Percentiles rank a stretch among this genome's conserved stretches.
Evolutionary conservation across 768 basidiomycete species (phyloP).

Genomic region (Leccinum broughii): DNA sequence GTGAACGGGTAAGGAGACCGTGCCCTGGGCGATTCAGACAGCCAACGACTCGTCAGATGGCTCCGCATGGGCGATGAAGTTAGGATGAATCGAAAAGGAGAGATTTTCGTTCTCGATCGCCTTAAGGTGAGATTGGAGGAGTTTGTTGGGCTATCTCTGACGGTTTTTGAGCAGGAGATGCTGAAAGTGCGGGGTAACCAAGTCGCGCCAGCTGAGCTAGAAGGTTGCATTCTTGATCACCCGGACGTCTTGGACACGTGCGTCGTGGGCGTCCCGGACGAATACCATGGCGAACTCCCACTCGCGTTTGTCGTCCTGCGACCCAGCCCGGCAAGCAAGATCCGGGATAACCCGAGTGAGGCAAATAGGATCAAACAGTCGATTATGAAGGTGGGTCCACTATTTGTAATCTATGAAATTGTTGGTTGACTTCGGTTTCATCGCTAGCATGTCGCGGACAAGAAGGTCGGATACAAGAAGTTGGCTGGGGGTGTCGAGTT

Average conservation of each 20-base stretch:
- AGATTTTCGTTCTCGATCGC: slow-evolving; percentile 71
- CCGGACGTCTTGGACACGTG: slow-evolving; percentile 61
- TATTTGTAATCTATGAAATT: not conserved
- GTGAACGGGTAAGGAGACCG: slow-evolving; percentile 40
- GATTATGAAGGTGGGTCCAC: slow-evolving; percentile 53
- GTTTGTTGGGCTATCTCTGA: not conserved
- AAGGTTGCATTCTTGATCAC: slow-evolving; percentile 63
- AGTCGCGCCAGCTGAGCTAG: slow-evolving; percentile 67
- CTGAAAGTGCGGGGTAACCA: slow-evolving; percentile 62
- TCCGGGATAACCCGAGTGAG: slow-evolving; percentile 32
- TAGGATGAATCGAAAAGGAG: slow-evolving; percentile 55
- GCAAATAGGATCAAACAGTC: slow-evolving; percentile 37
- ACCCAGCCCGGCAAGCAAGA: slow-evolving; percentile 38
- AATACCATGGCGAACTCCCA: slow-evolving; percentile 75
- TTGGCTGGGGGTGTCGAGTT: slow-evolving; percentile 64
- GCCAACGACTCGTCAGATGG: slow-evolving; percentile 43
- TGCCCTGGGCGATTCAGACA: not conserved
- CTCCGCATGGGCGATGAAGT: slow-evolving; percentile 75
- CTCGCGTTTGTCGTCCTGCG: slow-evolving; percentile 65
- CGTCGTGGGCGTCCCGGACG: slow-evolving; percentile 68
- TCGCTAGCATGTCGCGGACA: slow-evolving; percentile 55
- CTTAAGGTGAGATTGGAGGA: slow-evolving; percentile 51
- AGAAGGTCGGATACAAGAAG: slow-evolving; percentile 61
- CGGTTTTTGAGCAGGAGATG: slow-evolving; percentile 50
- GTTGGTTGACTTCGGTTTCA: not conserved